phyloP scores from a whole-genome alignment of 2,329 filamentous ascomycete genomes.

The Thielaviopsis euricoi region DNA sequence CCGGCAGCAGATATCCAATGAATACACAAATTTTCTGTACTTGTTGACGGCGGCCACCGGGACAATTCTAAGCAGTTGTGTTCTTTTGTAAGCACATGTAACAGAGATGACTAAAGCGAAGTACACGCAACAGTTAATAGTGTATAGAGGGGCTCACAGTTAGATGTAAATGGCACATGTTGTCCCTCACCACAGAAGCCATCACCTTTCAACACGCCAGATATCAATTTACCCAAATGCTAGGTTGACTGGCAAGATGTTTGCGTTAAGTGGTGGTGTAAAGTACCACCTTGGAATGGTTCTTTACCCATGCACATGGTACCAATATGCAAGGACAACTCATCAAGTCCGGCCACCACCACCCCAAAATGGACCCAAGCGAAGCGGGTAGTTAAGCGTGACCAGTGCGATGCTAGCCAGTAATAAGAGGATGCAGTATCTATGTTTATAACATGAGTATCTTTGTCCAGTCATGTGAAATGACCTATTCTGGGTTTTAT shows the following conservation, averaged over 20 bases:
- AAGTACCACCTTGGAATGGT: neutral
- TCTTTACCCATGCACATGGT: neutral
- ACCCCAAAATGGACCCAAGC: neutral
- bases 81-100: neutral
- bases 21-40: neutral
- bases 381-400: neutral
- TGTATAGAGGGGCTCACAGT: neutral
- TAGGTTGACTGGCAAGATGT: neutral
- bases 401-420: neutral
- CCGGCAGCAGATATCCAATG: neutral
- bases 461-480: too few relatives aligned
- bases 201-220: too few relatives aligned
- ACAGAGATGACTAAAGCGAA: neutral
- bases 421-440: neutral
- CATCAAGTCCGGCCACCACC: conserved; percentile 12
- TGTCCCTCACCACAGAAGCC: neutral
- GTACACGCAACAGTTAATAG: neutral
- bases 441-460: too few relatives aligned
- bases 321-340: conserved; percentile 18
- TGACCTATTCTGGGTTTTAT: too few relatives aligned
- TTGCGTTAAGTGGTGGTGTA: neutral
- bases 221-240: too few relatives aligned
- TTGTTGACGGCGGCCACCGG: neutral
- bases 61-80: too few relatives aligned
- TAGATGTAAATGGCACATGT: neutral